Percentiles rank a stretch among this genome's conserved stretches.
Evolutionary conservation across 2,329 filamentous ascomycete genomes (phyloP).

Genomic region (Didymella pinodella): DNA sequence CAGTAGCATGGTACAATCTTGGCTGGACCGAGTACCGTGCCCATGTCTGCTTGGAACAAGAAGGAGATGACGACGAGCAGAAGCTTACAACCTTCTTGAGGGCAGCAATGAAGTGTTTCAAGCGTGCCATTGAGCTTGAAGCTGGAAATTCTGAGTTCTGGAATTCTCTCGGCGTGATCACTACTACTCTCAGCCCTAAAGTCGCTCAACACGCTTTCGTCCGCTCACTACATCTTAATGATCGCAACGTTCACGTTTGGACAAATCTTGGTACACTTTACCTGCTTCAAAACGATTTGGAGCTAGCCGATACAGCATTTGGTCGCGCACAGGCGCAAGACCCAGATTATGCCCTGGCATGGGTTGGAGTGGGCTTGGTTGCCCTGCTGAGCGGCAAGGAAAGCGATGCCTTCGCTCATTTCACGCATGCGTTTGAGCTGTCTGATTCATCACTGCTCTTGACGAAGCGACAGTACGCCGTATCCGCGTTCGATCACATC

Average conservation of each 20-base stretch:
- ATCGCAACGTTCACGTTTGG: slow-evolving; percentile 84
- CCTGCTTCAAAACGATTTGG: slow-evolving; percentile 79
- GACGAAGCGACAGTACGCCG: slow-evolving; percentile 79
- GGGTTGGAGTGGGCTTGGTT: slow-evolving; percentile 90
- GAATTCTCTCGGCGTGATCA: slow-evolving; percentile 93
- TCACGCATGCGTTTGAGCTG: slow-evolving; percentile 94
- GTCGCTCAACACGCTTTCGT: slow-evolving; percentile 95
- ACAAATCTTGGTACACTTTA: slow-evolving; percentile 90
- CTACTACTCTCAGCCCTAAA: slow-evolving; percentile 81
- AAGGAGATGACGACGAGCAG: slow-evolving; percentile 30
- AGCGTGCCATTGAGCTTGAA: slow-evolving; percentile 93
- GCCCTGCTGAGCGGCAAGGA: slow-evolving; percentile 77
- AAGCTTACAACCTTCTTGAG: slow-evolving; percentile 74
- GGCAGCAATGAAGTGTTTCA: slow-evolving; percentile 88
- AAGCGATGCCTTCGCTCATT: slow-evolving; percentile 81
- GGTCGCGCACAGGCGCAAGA: slow-evolving; percentile 91
- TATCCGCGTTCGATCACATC: slow-evolving; percentile 83
- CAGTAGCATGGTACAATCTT: slow-evolving; percentile 96
- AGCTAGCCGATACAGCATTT: slow-evolving; percentile 90
- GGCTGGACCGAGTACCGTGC: slow-evolving; percentile 92
- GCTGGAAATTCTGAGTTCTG: slow-evolving; percentile 95
- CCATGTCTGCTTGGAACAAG: slow-evolving; percentile 69
- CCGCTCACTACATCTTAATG: slow-evolving; percentile 89
- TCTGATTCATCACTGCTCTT: slow-evolving; percentile 77
- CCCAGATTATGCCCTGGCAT: slow-evolving; percentile 90